Conservation (phyloP, 129 eudicot species). For the Flaveria sonorensis region DNA sequence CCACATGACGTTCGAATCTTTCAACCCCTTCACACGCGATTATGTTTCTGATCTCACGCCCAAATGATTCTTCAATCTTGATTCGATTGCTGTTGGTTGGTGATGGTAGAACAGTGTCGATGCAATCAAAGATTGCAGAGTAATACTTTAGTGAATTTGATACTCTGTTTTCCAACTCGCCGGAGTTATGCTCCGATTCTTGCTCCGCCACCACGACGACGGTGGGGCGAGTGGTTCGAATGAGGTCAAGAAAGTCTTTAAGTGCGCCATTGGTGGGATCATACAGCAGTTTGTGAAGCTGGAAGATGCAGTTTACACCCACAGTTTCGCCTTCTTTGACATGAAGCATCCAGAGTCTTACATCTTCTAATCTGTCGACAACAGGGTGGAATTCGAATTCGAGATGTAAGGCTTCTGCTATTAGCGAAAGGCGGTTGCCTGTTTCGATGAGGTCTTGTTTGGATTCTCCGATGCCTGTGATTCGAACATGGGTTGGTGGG, state of each 20-base stretch:
- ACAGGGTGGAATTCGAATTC: constrained; percentile 81
- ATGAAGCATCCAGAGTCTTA: constrained; percentile 97
- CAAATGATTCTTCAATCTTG: constrained; percentile 77
- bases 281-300: constrained; percentile 78
- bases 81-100: constrained; percentile 51
- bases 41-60: constrained; percentile 78
- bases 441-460: constrained; percentile 85
- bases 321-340: constrained; percentile 79
- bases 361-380: constrained; percentile 84
- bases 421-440: constrained; percentile 62
- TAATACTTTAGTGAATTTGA: constrained; percentile 62
- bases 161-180: constrained; percentile 50
- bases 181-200: constrained; percentile 69
- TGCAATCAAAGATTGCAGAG: constrained; percentile 72
- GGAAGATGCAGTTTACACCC: constrained; percentile 71
- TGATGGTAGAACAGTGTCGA: constrained; percentile 53
- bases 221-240: constrained; percentile 71
- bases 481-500: constrained; percentile 82
- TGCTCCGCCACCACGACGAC: constrained; percentile 75
- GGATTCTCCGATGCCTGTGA: constrained; percentile 85
- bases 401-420: constrained; percentile 63
- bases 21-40: constrained; percentile 90
- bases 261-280: constrained; percentile 53
- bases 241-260: constrained; percentile 64
- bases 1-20: constrained; percentile 73